Evolutionary conservation across 202 grass and related monocot genomes (phyloP).

Genomic region (Carex arenaria): DNA sequence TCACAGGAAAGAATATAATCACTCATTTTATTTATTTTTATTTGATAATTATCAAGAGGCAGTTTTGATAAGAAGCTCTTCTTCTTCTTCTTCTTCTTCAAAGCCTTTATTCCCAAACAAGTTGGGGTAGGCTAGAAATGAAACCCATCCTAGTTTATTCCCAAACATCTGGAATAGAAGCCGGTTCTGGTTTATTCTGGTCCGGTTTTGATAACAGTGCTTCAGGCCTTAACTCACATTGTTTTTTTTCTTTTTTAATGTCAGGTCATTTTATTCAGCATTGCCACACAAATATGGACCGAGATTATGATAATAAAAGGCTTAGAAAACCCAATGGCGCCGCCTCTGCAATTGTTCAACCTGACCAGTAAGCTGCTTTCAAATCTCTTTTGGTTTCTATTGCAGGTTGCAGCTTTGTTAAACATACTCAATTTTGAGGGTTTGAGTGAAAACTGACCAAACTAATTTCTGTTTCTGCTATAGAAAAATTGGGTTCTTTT

Average conservation of each 20-base stretch:
- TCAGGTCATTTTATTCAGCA: slow-evolving; percentile 86
- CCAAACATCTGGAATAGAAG: no score
- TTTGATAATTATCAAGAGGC: no score
- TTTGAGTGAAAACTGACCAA: neutral
- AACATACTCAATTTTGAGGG: neutral
- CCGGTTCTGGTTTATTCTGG: no score
- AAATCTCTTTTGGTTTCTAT: neutral
- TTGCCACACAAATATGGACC: slow-evolving; percentile 78
- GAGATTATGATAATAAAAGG: slow-evolving; percentile 66
- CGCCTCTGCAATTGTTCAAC: slow-evolving; percentile 76
- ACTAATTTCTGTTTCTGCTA: neutral
- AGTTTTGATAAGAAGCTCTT: no score
- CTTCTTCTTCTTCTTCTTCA: no score
- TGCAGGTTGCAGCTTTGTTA: neutral
- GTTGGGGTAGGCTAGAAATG: no score
- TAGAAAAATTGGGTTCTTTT: neutral
- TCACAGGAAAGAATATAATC: no score
- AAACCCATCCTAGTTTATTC: no score
- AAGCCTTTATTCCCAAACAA: no score
- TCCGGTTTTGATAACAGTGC: no score
- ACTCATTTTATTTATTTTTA: no score
- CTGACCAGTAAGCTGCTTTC: slow-evolving; percentile 62
- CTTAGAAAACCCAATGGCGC: slow-evolving; percentile 68
- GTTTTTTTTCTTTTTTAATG: slow-evolving; percentile 20
- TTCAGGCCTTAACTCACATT: neutral